Base-by-base conservation (phyloP, 106 monocot species). In the Dendrobium officinale region DNA sequence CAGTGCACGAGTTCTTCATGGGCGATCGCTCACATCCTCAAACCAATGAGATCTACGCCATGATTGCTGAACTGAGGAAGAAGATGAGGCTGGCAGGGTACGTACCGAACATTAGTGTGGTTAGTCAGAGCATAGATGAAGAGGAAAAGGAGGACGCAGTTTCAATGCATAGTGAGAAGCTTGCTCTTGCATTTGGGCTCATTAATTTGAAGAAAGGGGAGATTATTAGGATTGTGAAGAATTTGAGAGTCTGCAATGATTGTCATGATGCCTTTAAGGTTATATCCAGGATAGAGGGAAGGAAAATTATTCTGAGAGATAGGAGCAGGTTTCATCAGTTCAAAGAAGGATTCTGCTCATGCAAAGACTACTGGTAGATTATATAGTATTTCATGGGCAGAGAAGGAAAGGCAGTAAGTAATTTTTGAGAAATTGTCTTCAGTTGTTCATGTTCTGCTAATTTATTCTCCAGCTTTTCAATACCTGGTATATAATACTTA, bases 281-380 rank as follows among this genome's bases (percentile, higher is more conserved):
- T 58, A 49, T 82, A 9, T 85, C 85, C 1, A 82, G 73, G 33
- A 59, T 82, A 24, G 72, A 64, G 40, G 58, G 4, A 37, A 43
- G 85, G 29, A 74, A 78, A 75, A 82, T 85, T 48, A 44, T 82
- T 29, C 33, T 85, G 15, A 78, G 85, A 2, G 85, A 85, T 61
- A 42, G 85, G 5, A 85, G 72, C 42, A 72, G 85, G 40, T 85
- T 85, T 49, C 85, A 85, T 78, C 85, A 82, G 42, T 85, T 85
- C 51, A 81, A 42, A 44, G 82, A 75, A 16, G 85, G 85, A 20
- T 19, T 44, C 4, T 85, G 85, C 43, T 85, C 85, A 24, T 82
- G 85, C 43, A 82, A 81, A 41, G 85, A 85, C 18, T 85, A 78
- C 55, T 82, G 85, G 81, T 85, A 74, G 66, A 55, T 78, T 5